These are phyloP conservation scores for Fusarium stilboides DNA, from an alignment of 2,329 filamentous ascomycete species.

Conservation along the genomic window DNA sequence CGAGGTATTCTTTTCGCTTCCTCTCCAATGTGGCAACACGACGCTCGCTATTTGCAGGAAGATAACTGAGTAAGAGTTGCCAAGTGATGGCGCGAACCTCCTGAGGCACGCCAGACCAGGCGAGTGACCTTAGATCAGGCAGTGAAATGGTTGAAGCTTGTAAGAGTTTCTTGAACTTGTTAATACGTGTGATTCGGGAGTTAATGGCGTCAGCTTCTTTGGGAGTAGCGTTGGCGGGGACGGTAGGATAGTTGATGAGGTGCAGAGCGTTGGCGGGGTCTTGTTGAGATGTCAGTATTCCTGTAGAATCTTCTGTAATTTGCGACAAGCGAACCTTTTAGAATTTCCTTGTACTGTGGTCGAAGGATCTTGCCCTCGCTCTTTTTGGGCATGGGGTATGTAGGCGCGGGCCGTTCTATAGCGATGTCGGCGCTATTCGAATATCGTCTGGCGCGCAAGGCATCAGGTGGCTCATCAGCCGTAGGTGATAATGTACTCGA, in stretches of 20 bases:
- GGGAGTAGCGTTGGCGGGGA: constrained; percentile 79
- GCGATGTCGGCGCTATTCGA: constrained; percentile 95
- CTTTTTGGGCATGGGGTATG: constrained; percentile 90
- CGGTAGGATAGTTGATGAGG: constrained; percentile 88
- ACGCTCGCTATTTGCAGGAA: constrained; percentile 96
- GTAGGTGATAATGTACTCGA: constrained; percentile 55
- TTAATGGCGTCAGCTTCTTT: constrained; percentile 91
- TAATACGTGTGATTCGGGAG: constrained; percentile 91
- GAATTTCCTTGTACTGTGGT: constrained; percentile 97
- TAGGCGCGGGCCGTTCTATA: constrained; percentile 85
- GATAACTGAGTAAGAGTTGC: constrained; percentile 94
- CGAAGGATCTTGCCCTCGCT: constrained; percentile 94
- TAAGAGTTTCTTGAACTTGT: constrained; percentile 97
- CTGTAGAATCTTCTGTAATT: not conserved
- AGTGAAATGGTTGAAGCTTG: constrained; percentile 93
- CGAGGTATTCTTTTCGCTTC: constrained; percentile 96
- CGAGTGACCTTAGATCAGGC: constrained; percentile 84
- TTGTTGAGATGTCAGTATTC: constrained; percentile 48
- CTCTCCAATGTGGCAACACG: constrained; percentile 91
- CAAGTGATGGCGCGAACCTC: constrained; percentile 99
- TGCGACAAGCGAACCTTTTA: constrained; percentile 69
- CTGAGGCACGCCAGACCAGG: constrained; percentile 94
- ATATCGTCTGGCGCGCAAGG: constrained; percentile 68
- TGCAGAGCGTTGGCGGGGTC: constrained; percentile 94
- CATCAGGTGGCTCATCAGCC: constrained; percentile 57